Evolutionary conservation across 2,329 filamentous ascomycete genomes (phyloP).

Genomic region (Fonsecaea pedrosoi): DNA sequence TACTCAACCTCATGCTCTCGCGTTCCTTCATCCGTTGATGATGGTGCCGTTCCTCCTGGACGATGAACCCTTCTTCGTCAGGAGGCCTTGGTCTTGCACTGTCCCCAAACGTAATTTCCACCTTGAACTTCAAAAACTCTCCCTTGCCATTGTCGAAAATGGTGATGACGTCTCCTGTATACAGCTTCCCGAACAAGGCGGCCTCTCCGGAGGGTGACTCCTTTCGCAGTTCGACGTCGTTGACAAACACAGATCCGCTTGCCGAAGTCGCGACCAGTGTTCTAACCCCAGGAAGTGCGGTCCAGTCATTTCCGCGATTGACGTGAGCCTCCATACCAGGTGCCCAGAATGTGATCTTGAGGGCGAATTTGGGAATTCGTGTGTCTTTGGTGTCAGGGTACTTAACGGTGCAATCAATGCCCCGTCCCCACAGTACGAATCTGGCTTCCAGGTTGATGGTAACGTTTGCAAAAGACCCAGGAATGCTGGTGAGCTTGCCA

Average conservation of each 20-base stretch:
- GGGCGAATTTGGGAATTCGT: conserved; percentile 79
- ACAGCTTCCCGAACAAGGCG: conserved; percentile 68
- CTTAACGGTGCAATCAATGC: conserved; percentile 69
- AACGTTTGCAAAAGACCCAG: conserved; percentile 69
- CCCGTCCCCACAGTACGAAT: conserved; percentile 79
- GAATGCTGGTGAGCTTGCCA: conserved; percentile 70
- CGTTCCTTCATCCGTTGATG: conserved; percentile 41
- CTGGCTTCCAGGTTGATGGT: conserved; percentile 70
- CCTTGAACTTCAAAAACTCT: conserved; percentile 51
- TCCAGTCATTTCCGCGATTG: conserved; percentile 63
- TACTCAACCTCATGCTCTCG: conserved; percentile 33
- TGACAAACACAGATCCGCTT: conserved; percentile 76
- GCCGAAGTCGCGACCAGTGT: conserved; percentile 81
- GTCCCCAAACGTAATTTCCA: conserved; percentile 56
- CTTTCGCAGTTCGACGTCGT: conserved; percentile 69
- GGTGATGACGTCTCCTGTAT: conserved; percentile 77
- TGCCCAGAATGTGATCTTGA: conserved; percentile 78
- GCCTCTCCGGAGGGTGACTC: conserved; percentile 60
- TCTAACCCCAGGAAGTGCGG: conserved; percentile 62
- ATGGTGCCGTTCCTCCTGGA: conserved; percentile 48
- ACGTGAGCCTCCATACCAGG: conserved; percentile 68
- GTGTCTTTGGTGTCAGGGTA: conserved; percentile 69
- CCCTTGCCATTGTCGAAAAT: conserved; percentile 65
- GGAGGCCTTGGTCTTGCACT: conserved; percentile 51
- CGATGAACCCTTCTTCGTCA: conserved; percentile 50